Evolutionary conservation across 768 basidiomycete species (phyloP).

Genomic region (Boletus fagicola): DNA sequence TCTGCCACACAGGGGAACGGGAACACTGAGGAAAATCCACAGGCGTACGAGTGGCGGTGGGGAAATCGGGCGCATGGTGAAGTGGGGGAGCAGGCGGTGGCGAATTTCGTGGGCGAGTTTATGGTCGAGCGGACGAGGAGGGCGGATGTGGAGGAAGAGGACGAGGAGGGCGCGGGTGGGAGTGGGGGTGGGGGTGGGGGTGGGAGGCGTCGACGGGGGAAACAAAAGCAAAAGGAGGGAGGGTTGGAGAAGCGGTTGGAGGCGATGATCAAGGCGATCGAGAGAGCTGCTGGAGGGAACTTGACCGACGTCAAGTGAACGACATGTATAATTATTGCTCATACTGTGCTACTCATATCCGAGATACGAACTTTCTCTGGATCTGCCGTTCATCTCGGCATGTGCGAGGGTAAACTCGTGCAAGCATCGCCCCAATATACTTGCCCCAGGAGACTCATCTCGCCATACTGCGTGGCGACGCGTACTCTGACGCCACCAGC

Average conservation of each 20-base stretch:
- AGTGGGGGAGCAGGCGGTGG: constrained; percentile 75
- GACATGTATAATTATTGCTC: neutral
- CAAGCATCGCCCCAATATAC: constrained; percentile 27
- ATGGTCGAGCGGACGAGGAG: constrained; percentile 44
- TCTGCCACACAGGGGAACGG: constrained; percentile 37
- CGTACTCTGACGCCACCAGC: neutral
- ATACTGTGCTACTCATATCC: neutral
- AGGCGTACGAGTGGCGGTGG: constrained; percentile 79
- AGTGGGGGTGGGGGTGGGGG: neutral
- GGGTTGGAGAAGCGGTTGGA: constrained; percentile 27
- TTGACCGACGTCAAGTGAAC: constrained; percentile 39
- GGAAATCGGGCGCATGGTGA: constrained; percentile 78
- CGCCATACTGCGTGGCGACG: constrained; percentile 41
- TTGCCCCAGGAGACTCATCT: constrained; percentile 44
- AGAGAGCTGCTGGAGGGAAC: constrained; percentile 49
- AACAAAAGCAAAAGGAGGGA: constrained; percentile 16
- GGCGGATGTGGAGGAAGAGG: constrained; percentile 20
- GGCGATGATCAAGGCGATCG: constrained; percentile 32
- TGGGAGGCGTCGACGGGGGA: constrained; percentile 9
- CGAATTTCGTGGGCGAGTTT: constrained; percentile 75
- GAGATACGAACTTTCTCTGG: neutral
- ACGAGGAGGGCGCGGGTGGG: constrained; percentile 7
- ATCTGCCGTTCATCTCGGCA: neutral
- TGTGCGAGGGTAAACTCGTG: constrained; percentile 21
- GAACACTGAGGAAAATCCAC: constrained; percentile 12